Evolutionary conservation across 768 basidiomycete species (phyloP), one percentile per base, ranked within the genome.

Genomic region (button mushroom (Agaricus bisporus)): DNA sequence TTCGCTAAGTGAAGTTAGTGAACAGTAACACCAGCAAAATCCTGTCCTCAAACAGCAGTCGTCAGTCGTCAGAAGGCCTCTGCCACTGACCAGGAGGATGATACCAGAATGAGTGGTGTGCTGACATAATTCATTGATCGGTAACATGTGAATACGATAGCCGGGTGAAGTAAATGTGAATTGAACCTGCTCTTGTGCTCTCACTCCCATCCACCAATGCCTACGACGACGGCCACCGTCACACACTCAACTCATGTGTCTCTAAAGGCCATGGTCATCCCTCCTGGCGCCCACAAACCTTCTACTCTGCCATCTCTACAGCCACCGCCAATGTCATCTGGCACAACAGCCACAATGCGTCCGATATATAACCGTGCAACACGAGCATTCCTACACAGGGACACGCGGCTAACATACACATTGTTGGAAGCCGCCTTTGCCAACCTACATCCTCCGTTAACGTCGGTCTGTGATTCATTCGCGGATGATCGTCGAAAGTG

Each of bases 321-420:
- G 5, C 32, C 41, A 5, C 32, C 46, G 8, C 26, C 56, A 11
- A 32, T 49, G 32, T 38, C 59, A 42, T 36, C 59, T 11, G 43
- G 51, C 9, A 51, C 75, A 0, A 67, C 70, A 6, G 73, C 78
- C 5, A 81, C 83, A 4, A 70, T 92, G 29, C 80, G 85, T 39
- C 80, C 85, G 9, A 73, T 92, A 46, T 91, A 92, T 69, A 75
- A 79, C 62, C 83, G 86, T 51, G 90, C 91, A 22, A 83, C 86
- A 41, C 78, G 82, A 42, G 87, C 89, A 1, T 92, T 93, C 63
- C 77, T 92, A 37, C 82, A 82, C 54, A 84, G 85, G 54, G 84
- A 91, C 61, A 70, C 86, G 42, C 61, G 71, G n/a, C 75, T 86
- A 39, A 85, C 89, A 0, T 69, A 84, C 52, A 76, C 82, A 3